phyloP scores from a whole-genome alignment of 148 eudicot genomes.

The Amaranthus hypochondriacus region DNA sequence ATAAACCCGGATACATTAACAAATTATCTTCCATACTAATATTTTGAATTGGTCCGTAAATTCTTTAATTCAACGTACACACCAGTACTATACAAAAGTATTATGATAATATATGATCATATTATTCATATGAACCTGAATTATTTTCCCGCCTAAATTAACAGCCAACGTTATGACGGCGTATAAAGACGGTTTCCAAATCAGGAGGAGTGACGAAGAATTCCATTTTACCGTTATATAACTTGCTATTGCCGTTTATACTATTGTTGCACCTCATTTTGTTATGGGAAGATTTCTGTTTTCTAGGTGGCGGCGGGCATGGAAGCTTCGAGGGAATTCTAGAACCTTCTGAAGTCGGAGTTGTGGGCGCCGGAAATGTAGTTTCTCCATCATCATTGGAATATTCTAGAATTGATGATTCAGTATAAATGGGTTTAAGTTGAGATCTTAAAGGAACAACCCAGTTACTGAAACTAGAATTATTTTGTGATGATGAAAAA shows the following conservation, averaged over 20 bases:
- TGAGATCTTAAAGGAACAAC: slow-evolving; percentile 12
- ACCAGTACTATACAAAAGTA: no score
- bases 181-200: slow-evolving; percentile 31
- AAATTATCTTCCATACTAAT: background rate
- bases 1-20: background rate
- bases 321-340: slow-evolving; percentile 23
- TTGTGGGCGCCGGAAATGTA: background rate
- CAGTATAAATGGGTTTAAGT: slow-evolving; percentile 18
- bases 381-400: background rate
- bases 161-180: slow-evolving; percentile 22
- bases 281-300: slow-evolving; percentile 3
- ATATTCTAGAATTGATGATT: background rate
- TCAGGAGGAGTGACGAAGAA: slow-evolving; percentile 30
- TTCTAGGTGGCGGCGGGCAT: slow-evolving; percentile 31
- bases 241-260: background rate
- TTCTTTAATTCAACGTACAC: no score
- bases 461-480: background rate
- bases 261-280: background rate
- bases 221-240: slow-evolving; percentile 16
- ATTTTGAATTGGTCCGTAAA: no score
- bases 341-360: slow-evolving; percentile 26
- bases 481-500: slow-evolving; percentile 7
- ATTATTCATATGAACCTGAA: background rate
- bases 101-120: no score
- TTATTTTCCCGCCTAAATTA: background rate